phyloP scores from a whole-genome alignment of 2,329 filamentous ascomycete species.

The Thelonectria olida region DNA sequence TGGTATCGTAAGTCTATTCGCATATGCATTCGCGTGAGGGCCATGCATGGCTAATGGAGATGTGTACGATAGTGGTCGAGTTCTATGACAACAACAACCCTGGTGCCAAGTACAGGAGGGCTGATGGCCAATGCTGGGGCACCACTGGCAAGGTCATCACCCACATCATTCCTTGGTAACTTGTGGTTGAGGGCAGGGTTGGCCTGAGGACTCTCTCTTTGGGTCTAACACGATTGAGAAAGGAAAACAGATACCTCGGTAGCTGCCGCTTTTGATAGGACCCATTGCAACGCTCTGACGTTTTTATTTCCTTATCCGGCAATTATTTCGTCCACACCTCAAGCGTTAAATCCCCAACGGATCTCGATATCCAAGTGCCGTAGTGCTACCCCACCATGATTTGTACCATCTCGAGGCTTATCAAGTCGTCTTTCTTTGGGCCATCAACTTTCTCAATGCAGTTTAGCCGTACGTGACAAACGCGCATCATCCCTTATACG shows the following conservation, averaged over 20 bases:
- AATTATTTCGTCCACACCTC: neutral
- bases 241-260: too few species aligned
- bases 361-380: too few species aligned
- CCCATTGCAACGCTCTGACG: too few species aligned
- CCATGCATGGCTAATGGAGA: too few species aligned
- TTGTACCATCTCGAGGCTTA: conserved; percentile 2
- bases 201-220: too few species aligned
- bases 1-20: conserved; percentile 1
- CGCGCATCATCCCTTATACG: neutral
- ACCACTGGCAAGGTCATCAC: conserved; percentile 6
- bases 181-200: neutral
- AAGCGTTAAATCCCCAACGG: too few species aligned
- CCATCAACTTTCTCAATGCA: conserved; percentile 12
- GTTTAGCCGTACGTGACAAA: conserved; percentile 1
- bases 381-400: too few species aligned
- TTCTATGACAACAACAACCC: conserved; percentile 16
- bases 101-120: neutral
- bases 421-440: neutral
- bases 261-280: too few species aligned
- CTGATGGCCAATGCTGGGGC: conserved; percentile 11
- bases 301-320: neutral
- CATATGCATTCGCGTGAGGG: too few species aligned
- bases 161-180: conserved; percentile 7
- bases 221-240: too few species aligned
- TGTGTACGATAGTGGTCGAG: neutral